Conservation (phyloP, 1,139 yeast genomes). For the Hanseniaspora uvarum region DNA sequence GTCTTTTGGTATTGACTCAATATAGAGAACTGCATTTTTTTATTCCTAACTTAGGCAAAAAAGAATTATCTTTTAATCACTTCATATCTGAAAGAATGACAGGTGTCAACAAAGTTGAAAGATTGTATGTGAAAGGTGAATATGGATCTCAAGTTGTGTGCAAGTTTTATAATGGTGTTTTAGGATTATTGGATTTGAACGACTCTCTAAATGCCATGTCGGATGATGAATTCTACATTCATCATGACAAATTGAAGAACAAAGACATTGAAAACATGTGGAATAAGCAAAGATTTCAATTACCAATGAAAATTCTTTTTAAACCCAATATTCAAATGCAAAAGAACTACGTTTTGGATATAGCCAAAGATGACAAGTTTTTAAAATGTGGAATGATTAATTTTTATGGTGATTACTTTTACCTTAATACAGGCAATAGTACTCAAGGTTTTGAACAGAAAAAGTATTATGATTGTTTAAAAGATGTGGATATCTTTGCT, state of each 20-base stretch:
- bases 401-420: conserved; percentile 12
- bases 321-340: conserved; percentile 23
- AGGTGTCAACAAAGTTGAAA: conserved; percentile 23
- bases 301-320: conserved; percentile 31
- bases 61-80: conserved; percentile 11
- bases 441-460: conserved; percentile 7
- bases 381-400: conserved; percentile 12
- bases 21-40: conserved; percentile 46
- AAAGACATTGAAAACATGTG: conserved; percentile 20
- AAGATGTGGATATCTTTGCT: neutral
- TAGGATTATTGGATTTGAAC: conserved; percentile 22
- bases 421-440: neutral
- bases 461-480: conserved; percentile 3
- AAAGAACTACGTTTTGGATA: conserved; percentile 6
- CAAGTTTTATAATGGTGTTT: conserved; percentile 27
- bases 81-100: conserved; percentile 14
- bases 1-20: conserved; percentile 53
- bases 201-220: conserved; percentile 19
- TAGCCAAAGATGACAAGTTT: neutral
- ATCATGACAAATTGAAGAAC: neutral
- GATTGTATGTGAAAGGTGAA: conserved; percentile 27
- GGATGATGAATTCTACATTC: conserved; percentile 20
- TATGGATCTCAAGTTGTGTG: conserved; percentile 28
- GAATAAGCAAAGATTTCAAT: conserved; percentile 24
- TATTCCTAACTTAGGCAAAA: conserved; percentile 32